phyloP scores from a whole-genome alignment of 495 filamentous ascomycete genomes.

The Aspergillus taichungensis region DNA sequence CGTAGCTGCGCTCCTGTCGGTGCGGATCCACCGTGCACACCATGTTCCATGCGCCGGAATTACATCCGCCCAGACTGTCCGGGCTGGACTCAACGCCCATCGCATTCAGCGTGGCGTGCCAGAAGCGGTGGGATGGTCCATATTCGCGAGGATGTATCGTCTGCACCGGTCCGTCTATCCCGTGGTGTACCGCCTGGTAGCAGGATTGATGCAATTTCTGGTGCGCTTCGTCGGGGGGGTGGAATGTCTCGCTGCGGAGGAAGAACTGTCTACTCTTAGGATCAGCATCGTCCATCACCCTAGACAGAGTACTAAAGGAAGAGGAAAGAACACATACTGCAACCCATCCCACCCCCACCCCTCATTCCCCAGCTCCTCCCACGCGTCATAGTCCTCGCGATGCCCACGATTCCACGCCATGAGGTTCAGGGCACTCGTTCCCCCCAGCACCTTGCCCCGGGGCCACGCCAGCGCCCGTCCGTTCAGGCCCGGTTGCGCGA shows the following conservation, averaged over 20 bases:
- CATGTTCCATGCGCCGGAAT: constrained; percentile 2
- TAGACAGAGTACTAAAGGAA: constrained; percentile 5
- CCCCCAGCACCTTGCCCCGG: constrained; percentile 15
- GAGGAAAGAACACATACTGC: constrained; percentile 28
- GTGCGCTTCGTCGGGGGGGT: no score
- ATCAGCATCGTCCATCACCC: background rate
- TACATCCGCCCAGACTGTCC: constrained; percentile 2
- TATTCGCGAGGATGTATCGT: no score
- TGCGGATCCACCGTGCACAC: constrained; percentile 26
- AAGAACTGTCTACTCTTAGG: background rate
- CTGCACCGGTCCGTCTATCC: no score
- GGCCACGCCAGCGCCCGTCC: constrained; percentile 24
- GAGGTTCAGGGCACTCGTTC: constrained; percentile 11
- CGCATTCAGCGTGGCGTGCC: no score
- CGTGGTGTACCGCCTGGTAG: no score
- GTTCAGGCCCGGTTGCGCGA: constrained; percentile 24
- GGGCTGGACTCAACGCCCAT: constrained; percentile 11
- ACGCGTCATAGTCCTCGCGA: constrained; percentile 29
- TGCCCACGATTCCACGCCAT: constrained; percentile 29
- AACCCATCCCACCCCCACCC: constrained; percentile 37
- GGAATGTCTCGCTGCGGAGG: background rate
- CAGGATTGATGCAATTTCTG: no score
- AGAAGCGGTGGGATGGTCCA: no score
- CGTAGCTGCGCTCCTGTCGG: constrained; percentile 38
- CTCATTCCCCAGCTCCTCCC: constrained; percentile 36